Percentiles rank a stretch among this genome's conserved stretches.
Conservation (phyloP, 176 grass and related monocot genomes). For the Hsuehochloa calcarea region DNA sequence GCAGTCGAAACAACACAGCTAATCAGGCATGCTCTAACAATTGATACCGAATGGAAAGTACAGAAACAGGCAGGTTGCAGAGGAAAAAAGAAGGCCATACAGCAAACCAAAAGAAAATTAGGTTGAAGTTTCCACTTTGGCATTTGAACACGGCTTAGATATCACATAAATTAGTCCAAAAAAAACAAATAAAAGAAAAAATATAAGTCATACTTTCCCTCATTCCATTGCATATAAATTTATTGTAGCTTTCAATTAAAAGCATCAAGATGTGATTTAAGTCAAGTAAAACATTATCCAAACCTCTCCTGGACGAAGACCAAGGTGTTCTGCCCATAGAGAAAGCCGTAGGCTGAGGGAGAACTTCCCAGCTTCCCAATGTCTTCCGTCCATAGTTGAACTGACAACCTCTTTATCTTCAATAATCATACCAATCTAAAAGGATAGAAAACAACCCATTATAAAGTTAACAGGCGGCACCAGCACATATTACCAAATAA, state of each 20-base stretch:
- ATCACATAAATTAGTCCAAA: neutral
- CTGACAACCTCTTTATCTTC: conserved; percentile 95
- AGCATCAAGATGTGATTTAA: neutral
- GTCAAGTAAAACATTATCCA: conserved; percentile 15
- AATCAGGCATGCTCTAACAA: neutral
- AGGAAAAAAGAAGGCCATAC: neutral
- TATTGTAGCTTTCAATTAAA: neutral
- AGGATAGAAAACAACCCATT: neutral
- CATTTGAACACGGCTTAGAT: neutral
- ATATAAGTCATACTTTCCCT: neutral
- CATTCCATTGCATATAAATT: neutral
- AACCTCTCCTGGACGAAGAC: conserved; percentile 84
- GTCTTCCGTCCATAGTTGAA: conserved; percentile 89
- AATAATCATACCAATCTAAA: conserved; percentile 90
- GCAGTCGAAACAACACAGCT: neutral
- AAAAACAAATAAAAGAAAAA: neutral
- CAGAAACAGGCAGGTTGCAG: neutral
- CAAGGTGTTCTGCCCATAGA: conserved; percentile 92
- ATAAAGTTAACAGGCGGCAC: neutral
- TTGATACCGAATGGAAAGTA: neutral
- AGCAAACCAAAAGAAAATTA: neutral
- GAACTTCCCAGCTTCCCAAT: conserved; percentile 93
- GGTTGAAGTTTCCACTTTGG: neutral
- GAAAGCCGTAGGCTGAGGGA: conserved; percentile 79
- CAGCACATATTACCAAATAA: neutral